Conservation (phyloP, 108 stramenopile species). For the Thalassiosira profunda region DNA sequence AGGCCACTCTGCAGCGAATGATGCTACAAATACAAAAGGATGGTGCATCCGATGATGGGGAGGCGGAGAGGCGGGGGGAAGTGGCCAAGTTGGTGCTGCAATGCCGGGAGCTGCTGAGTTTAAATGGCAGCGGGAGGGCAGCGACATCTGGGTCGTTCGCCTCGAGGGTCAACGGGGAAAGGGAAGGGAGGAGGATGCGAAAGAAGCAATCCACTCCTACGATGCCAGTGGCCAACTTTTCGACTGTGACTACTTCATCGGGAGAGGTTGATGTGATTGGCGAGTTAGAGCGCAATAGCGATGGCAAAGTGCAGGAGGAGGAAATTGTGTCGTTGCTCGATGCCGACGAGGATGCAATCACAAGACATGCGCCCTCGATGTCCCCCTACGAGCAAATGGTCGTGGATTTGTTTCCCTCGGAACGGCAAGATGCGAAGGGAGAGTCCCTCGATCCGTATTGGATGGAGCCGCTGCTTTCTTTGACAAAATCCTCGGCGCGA, state of each 20-base stretch:
- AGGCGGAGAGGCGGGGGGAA: constrained; percentile 17
- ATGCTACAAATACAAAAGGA: not conserved
- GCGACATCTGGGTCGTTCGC: not conserved
- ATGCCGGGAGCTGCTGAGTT: constrained; percentile 48
- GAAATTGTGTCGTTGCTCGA: not conserved
- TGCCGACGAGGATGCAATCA: not conserved
- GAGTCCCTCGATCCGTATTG: constrained; percentile 65
- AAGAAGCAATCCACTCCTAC: too few relatives aligned
- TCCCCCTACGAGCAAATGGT: constrained; percentile 42
- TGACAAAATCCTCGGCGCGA: constrained; percentile 65
- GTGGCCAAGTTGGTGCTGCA: constrained; percentile 63
- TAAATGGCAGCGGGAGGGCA: not conserved
- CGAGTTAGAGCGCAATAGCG: not conserved
- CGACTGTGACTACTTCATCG: constrained; percentile 2
- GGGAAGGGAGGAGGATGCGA: not conserved
- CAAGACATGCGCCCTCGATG: not conserved
- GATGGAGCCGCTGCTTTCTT: constrained; percentile 60
- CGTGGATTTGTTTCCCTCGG: constrained; percentile 15
- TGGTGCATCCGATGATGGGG: constrained; percentile 11
- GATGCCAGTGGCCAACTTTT: constrained; percentile 27
- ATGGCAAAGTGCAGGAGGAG: not conserved
- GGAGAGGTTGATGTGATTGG: not conserved
- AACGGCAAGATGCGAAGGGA: constrained; percentile 15
- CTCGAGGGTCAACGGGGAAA: not conserved
- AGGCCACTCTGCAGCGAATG: constrained; percentile 27